Conservation (phyloP, 2,329 filamentous ascomycete species). For the Colletotrichum sp. region DNA sequence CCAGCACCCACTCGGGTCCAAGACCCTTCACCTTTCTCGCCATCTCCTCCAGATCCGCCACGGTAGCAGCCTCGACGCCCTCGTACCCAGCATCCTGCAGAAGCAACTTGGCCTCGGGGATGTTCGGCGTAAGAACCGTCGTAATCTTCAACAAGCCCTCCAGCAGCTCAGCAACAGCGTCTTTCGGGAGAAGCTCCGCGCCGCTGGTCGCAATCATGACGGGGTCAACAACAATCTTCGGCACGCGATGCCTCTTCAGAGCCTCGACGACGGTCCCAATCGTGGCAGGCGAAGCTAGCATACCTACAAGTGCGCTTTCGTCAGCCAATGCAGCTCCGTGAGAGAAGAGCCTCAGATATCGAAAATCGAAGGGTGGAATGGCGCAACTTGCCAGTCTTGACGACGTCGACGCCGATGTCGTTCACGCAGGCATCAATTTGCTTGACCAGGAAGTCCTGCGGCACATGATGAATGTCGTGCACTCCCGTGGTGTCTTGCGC, state of each 20-base stretch:
- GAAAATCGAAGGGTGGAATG: not conserved
- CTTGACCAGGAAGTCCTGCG: conserved; percentile 78
- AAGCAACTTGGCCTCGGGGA: conserved; percentile 74
- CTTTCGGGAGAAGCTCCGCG: conserved; percentile 67
- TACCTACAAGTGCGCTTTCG: conserved; percentile 57
- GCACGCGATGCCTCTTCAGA: conserved; percentile 61
- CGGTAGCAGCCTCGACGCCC: conserved; percentile 48
- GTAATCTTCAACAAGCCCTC: conserved; percentile 67
- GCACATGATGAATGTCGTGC: conserved; percentile 78
- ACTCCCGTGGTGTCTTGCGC: conserved; percentile 93
- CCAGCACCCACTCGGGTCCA: conserved; percentile 79
- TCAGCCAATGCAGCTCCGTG: not conserved
- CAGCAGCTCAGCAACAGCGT: conserved; percentile 67
- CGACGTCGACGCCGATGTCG: conserved; percentile 86
- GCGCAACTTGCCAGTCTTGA: conserved; percentile 78
- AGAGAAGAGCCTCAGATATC: not conserved
- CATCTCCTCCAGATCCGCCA: conserved; percentile 72
- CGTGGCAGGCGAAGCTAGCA: conserved; percentile 78
- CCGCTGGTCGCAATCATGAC: conserved; percentile 91
- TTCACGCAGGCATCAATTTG: conserved; percentile 85
- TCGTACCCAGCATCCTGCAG: conserved; percentile 56
- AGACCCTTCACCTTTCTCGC: conserved; percentile 69
- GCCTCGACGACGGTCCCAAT: conserved; percentile 72
- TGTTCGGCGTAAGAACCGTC: conserved; percentile 77
- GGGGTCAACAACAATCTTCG: conserved; percentile 73